Percentiles rank a stretch among this genome's conserved stretches.
Conservation (phyloP, 306 rosid genomes). For the Carpinus fangiana region DNA sequence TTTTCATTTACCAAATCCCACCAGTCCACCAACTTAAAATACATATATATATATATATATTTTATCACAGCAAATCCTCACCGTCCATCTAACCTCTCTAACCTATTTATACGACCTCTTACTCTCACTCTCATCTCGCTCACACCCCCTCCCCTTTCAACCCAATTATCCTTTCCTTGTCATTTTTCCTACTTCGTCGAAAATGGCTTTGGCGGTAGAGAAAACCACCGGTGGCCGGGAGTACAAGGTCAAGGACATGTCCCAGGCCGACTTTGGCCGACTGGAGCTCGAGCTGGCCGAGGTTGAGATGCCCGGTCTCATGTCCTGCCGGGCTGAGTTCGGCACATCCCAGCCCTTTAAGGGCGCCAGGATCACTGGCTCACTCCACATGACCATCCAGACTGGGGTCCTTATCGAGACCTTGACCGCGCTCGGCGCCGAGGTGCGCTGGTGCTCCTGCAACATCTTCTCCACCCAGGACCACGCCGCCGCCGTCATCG, state of each 20-base stretch:
- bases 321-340: slow-evolving; percentile 60
- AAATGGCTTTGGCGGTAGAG: slow-evolving; percentile 75
- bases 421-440: slow-evolving; percentile 93
- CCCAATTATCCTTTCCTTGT: background rate
- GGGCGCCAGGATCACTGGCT: slow-evolving; percentile 85
- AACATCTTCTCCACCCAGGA: slow-evolving; percentile 98
- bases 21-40: slow-evolving; percentile 33
- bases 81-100: slow-evolving; percentile 28
- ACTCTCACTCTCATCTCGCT: background rate
- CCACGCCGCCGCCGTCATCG: slow-evolving; percentile 94
- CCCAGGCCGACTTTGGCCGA: slow-evolving; percentile 90
- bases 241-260: slow-evolving; percentile 93
- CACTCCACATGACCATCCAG: slow-evolving; percentile 98
- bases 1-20: slow-evolving; percentile 17
- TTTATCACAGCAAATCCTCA: slow-evolving; percentile 8
- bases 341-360: slow-evolving; percentile 82
- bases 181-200: background rate
- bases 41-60: too few species aligned
- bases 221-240: slow-evolving; percentile 76
- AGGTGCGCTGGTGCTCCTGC: slow-evolving; percentile 97
- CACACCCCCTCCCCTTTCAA: background rate
- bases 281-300: slow-evolving; percentile 89
- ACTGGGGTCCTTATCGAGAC: slow-evolving; percentile 97
- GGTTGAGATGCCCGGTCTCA: slow-evolving; percentile 94
- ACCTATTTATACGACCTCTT: slow-evolving; percentile 41